Base-by-base conservation (phyloP, 768 basidiomycete genomes). In the Phylloporus sp. region DNA sequence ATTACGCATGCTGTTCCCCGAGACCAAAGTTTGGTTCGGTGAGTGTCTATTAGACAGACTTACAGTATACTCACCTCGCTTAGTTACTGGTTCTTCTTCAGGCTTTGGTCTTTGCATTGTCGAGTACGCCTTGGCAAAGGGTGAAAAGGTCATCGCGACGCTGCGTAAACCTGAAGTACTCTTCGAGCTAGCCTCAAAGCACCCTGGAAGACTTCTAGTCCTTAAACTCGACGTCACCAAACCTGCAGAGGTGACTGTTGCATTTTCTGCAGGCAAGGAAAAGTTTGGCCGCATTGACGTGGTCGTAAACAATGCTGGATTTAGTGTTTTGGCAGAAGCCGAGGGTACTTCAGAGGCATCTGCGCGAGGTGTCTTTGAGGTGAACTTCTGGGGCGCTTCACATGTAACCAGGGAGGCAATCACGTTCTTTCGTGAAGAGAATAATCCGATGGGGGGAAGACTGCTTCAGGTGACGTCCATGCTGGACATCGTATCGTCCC, bases 361-460 rank as follows among this genome's bases (percentile, higher is more conserved):
- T 24, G 75, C 75, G 0, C 66, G 72, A 13, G 35, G 47, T 7
- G 47, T 71, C 16, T 70, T 78, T 32, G 77, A 77, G 47, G 69
- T 76, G 11, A 63, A 71, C 38, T 79, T 77, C 49, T 77, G 76
- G 74, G 76, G 73, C 0, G 71, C 75, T 0, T 74, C 69, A 5
- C 55, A 72, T 45, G 65, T 78, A 41, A 68, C 62, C 29, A 70
- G 56, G 48, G 62, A 72, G 65, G 75, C 72, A 22, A 45, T 59
- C 36, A 40, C 38, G 29, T 46, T 58, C 39, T 63, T 64, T 40
- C 50, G 64, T 15, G 64, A 65, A 12, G 64, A 45, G 20, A 65
- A 63, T 26, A 43, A 40, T 13, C 75, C 75, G 2, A 51, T 52
- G 4, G 73, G 72, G 12, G 76, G 75, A n/a, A 57, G 67, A 7